Evolutionary conservation across 2,329 filamentous ascomycete species (phyloP).

Genomic region (Acephala macrosclerotiorum): DNA sequence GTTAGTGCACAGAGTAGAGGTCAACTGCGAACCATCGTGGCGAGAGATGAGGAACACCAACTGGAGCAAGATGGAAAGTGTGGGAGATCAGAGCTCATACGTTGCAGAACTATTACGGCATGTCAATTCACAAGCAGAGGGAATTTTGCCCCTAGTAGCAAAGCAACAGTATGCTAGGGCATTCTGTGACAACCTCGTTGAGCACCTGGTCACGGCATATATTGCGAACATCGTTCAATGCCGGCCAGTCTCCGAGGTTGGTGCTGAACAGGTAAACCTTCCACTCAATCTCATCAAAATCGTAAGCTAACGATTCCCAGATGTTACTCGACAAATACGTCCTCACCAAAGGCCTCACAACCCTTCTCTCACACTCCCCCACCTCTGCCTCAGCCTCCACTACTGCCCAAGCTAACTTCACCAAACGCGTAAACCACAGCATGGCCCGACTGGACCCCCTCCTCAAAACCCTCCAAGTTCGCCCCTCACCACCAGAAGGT

Average conservation of each 20-base stretch:
- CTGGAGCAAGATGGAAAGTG: constrained; percentile 92
- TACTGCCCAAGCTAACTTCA: constrained; percentile 64
- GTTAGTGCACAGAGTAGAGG: constrained; percentile 83
- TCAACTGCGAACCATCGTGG: constrained; percentile 86
- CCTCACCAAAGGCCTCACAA: constrained; percentile 79
- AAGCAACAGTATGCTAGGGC: constrained; percentile 95
- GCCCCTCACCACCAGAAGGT: constrained; percentile 87
- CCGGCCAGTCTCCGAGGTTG: constrained; percentile 89
- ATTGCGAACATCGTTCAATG: constrained; percentile 87
- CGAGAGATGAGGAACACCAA: constrained; percentile 96
- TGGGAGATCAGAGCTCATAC: constrained; percentile 93
- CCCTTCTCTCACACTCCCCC: constrained; percentile 67
- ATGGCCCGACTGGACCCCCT: constrained; percentile 91
- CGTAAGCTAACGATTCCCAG: constrained; percentile 52
- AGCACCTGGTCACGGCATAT: constrained; percentile 81
- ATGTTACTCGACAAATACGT: constrained; percentile 97
- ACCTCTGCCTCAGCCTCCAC: constrained; percentile 33
- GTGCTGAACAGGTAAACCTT: constrained; percentile 79
- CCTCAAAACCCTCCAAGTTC: constrained; percentile 95
- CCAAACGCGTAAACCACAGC: constrained; percentile 83
- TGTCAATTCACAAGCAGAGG: constrained; percentile 74
- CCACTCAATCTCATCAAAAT: background rate
- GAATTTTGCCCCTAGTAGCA: constrained; percentile 78
- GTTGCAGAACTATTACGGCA: constrained; percentile 81
- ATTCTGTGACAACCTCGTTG: constrained; percentile 95